These are phyloP conservation scores for Zanthoxylum bungeanum DNA, from an alignment of 345 rosid species.

Conservation along the genomic window DNA sequence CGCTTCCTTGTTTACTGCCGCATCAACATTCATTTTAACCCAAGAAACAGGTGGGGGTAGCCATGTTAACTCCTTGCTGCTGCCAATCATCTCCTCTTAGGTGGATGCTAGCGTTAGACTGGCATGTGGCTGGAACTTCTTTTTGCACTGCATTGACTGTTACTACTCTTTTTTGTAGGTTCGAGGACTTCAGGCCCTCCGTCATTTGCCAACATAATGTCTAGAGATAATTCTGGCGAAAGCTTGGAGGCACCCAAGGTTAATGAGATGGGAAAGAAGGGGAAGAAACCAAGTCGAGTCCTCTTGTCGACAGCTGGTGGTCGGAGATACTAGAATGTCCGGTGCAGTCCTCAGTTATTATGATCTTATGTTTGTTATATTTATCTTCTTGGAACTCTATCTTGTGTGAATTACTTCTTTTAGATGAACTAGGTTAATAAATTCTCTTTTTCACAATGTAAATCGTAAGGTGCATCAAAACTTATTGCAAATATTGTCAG, in stretches of 20 bases:
- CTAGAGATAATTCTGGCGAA: constrained; percentile 45
- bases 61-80: too few species aligned
- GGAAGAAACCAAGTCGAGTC: constrained; percentile 67
- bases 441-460: not conserved
- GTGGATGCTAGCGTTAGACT: not conserved
- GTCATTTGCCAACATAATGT: constrained; percentile 77
- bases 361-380: not conserved
- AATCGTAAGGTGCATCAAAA: not conserved
- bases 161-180: constrained; percentile 30
- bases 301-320: constrained; percentile 84
- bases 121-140: not conserved
- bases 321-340: constrained; percentile 57
- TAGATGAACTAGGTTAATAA: not conserved
- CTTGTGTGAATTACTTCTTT: not conserved
- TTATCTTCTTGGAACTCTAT: not conserved
- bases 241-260: constrained; percentile 31
- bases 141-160: not conserved
- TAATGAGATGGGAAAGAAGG: constrained; percentile 70
- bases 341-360: not conserved
- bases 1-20: too few species aligned
- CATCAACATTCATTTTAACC: too few species aligned
- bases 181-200: constrained; percentile 45
- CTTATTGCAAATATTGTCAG: not conserved
- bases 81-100: too few species aligned
- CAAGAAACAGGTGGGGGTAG: too few species aligned